Conservation (phyloP, 2,329 filamentous ascomycete species). For the Exserohilum turcica region DNA sequence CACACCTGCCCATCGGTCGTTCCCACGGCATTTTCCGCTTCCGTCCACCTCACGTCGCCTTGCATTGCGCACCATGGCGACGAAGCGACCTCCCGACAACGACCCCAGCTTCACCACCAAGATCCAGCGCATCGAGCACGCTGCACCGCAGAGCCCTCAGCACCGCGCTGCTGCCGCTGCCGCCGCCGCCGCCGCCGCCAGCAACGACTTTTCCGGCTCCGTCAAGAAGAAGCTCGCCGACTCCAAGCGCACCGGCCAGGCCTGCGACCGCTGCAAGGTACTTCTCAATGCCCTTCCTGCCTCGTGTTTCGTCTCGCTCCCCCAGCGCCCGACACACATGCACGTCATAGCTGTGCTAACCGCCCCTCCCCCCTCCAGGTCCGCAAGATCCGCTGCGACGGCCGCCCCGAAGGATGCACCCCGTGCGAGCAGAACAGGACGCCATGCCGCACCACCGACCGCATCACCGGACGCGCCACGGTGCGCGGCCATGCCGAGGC, state of each 20-base stretch:
- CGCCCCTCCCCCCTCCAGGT: constrained; percentile 56
- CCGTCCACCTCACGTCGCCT: constrained; percentile 13
- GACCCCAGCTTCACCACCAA: constrained; percentile 30
- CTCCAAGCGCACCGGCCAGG: constrained; percentile 74
- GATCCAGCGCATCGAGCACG: constrained; percentile 44
- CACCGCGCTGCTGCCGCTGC: constrained; percentile 9
- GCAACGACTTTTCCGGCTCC: constrained; percentile 43
- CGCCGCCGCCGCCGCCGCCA: constrained; percentile 1
- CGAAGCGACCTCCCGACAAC: constrained; percentile 33
- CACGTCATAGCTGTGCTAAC: constrained; percentile 9
- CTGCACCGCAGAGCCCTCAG: constrained; percentile 24
- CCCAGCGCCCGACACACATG: too few relatives aligned
- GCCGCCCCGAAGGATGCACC: constrained; percentile 77
- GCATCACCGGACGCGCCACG: constrained; percentile 81
- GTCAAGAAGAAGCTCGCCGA: constrained; percentile 59
- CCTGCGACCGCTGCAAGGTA: constrained; percentile 86
- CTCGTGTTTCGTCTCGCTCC: too few relatives aligned
- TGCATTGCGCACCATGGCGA: constrained; percentile 29
- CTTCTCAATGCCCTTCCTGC: too few relatives aligned
- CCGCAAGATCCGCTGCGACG: constrained; percentile 87
- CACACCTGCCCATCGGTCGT: constrained; percentile 12
- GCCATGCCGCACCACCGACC: constrained; percentile 83
- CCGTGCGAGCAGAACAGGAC: constrained; percentile 77
- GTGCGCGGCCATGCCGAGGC: constrained; percentile 78
- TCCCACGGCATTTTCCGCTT: constrained; percentile 15